Evolutionary conservation across 805 yeast species (phyloP), one percentile per base, ranked within the genome.

Genomic region (Danielia reshetovae): DNA sequence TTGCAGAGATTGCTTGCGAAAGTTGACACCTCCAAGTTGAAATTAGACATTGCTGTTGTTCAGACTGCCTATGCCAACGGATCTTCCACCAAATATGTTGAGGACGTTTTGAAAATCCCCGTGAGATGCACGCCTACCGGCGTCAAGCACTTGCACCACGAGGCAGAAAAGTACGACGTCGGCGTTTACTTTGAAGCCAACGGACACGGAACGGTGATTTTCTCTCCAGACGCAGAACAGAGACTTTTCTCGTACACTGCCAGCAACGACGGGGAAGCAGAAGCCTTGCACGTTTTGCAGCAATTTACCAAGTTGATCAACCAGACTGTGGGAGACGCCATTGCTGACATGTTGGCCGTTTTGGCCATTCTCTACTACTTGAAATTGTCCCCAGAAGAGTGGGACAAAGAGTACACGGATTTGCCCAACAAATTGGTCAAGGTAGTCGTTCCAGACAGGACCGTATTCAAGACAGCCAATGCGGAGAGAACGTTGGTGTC

Each of bases 41-140:
- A 51, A 5, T 57, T 72, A 36, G 51, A 60, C n/a, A 48, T 73
- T 33, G 98, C 97, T 7, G 93, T 89, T 4, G 88, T 93, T 21
- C 98, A 93, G 65, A 93, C 98, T 1, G 98, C 98, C 0, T 93
- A 93, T 54, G 98, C 98, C 32, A 93, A 93, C 57, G 98, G 98
- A 8, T 76, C 83, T 5, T 85, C 97, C 2, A 86, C 97, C 0
- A 63, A 72, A 24, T 90, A 77, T 52, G 66, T 90, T 18, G 70
- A 71, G 27, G 62, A 79, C 2, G 66, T 59, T 1, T 68, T 90
- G 48, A 68, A 75, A 34, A 61, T 86, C 10, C 95, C 96, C 1
- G 96, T 87, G 4, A 76, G 77, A 1, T 85, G 90, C 58, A 85
- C 97, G 0, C 82, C 95, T 27, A 93, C 98, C 2, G 98, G 98